Base-by-base conservation (phyloP, 306 rosid genomes). In the Astragalus glycyphyllos region DNA sequence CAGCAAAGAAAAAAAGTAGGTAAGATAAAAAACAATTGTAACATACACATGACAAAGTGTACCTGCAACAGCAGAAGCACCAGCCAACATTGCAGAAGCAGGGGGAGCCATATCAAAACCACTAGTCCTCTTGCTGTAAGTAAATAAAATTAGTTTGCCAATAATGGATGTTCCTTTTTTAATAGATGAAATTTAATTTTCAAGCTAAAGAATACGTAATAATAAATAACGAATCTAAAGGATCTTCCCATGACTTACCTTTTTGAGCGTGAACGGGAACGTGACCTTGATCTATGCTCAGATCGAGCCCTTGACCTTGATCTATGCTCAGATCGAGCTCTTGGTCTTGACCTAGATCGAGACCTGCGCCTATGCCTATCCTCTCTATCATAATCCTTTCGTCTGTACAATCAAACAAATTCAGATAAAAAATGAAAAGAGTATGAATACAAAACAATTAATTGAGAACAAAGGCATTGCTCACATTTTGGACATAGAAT, bases 31-130 rank as follows among this genome's bases (percentile, higher is more conserved):
- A 51, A 41, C 60, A 40, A 40, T 68, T 62, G 76, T 69, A 35
- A 77, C 59, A 67, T 74, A 66, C 47, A 67, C 55, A 57, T 37
- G 69, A 65, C 77, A 6, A 78, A 38, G 77, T 83, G 79, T 87
- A 94, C 99, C 99, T 91, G 94, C 70, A 71, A 86, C 83, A 54
- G 81, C 70, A 77, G 86, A 76, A 79, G 77, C 74, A 86, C 88
- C 86, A 55, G 96, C 68, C 71, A 91, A 72, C 77, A 89, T 63
- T 72, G 97, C 92, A 73, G 99, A 77, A 61, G 99, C 77, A 73
- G 99, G 97, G 65, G 99, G 99, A 6, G 97, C 99, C 96, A 91
- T 86, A 79, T 94, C 99, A 79, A 94, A 94, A 80, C 99, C 99
- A 80, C 99, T 94, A 58, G 88, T 89, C 86, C 99, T 86, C 87